Evolutionary conservation across 2,329 filamentous ascomycete species (phyloP).

Genomic region (Cryphonectria naterciae): DNA sequence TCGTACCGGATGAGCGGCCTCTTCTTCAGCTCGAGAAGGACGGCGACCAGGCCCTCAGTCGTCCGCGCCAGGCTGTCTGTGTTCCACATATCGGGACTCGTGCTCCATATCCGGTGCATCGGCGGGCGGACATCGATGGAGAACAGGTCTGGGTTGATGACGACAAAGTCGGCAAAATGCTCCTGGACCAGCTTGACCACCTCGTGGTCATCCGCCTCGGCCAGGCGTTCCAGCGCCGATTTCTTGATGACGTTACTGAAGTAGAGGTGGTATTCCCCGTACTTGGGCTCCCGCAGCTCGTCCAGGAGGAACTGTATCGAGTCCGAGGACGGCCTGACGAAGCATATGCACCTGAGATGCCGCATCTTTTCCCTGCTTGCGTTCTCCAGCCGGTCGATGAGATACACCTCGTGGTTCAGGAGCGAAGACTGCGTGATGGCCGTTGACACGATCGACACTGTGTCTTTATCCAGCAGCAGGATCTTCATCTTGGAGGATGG

Average conservation of each 20-base stretch:
- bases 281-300: slow-evolving; percentile 93
- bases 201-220: slow-evolving; percentile 96
- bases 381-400: slow-evolving; percentile 95
- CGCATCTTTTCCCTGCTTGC: slow-evolving; percentile 93
- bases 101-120: slow-evolving; percentile 77
- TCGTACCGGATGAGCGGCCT: slow-evolving; percentile 93
- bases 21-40: slow-evolving; percentile 91
- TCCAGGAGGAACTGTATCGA: slow-evolving; percentile 94
- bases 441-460: slow-evolving; percentile 89
- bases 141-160: slow-evolving; percentile 93
- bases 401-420: slow-evolving; percentile 95
- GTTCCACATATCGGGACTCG: slow-evolving; percentile 86
- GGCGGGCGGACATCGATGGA: slow-evolving; percentile 76
- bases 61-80: slow-evolving; percentile 83
- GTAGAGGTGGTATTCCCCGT: slow-evolving; percentile 95
- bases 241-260: slow-evolving; percentile 99
- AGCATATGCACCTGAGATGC: slow-evolving; percentile 90
- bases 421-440: slow-evolving; percentile 94
- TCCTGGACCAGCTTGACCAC: slow-evolving; percentile 94
- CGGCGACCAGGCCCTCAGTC: slow-evolving; percentile 83
- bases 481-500: slow-evolving; percentile 97
- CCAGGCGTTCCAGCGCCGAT: slow-evolving; percentile 88
- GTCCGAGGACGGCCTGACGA: slow-evolving; percentile 88
- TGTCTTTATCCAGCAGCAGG: slow-evolving; percentile 88
- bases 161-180: slow-evolving; percentile 93